Base-by-base conservation (phyloP, 148 eudicot genomes). In the Diospyros lotus region DNA sequence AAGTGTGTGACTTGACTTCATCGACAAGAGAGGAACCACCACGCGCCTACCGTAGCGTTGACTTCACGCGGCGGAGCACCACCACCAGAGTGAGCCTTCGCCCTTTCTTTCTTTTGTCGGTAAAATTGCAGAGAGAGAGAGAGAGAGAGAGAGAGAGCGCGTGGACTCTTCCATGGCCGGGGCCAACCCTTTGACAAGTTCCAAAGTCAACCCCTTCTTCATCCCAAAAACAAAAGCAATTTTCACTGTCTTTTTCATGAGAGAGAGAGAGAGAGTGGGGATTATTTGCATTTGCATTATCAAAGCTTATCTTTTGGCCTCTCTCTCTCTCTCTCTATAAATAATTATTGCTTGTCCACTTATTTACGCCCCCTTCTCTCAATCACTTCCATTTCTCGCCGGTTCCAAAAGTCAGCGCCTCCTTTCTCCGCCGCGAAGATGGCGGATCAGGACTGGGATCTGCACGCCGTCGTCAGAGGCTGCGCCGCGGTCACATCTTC, bases 381-480 rank as follows among this genome's bases (percentile, higher is more conserved):
- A n/a, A 2, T 63, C 66, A 28, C 28, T 28, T 28, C 28, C 28
- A 28, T 28, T 28, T 63, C 44, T 38, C 46, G 14, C 48, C 48
- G 13, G 1, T 5, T 11, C 8, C 17, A 64, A 64, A 64, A 64
- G 67, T 64, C 67, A 64, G 44, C 67, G 67, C 67, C 66, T 68
- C 71, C 43, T 1, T 8, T 4, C 8, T 28, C 46, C 41, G 14
- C n/a, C 69, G 43, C n/a, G 10, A 14, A 59, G 69, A 85, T 85
- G 89, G 84, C 77, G 6, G 91, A 83, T 42, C 28, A 28, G 28
- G 94, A 92, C 77, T 92, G 97, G 97, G 97, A 90, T 83, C 89
- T 92, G 2, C 88, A 81, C 6, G 97, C 97, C 64, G 94, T 92
- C 60, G 97, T 90, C 75, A 70, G 94, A 61, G 82, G 92, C 80